Conservation (phyloP, 2,329 filamentous ascomycete species). For the Diaporthe ampelina region DNA sequence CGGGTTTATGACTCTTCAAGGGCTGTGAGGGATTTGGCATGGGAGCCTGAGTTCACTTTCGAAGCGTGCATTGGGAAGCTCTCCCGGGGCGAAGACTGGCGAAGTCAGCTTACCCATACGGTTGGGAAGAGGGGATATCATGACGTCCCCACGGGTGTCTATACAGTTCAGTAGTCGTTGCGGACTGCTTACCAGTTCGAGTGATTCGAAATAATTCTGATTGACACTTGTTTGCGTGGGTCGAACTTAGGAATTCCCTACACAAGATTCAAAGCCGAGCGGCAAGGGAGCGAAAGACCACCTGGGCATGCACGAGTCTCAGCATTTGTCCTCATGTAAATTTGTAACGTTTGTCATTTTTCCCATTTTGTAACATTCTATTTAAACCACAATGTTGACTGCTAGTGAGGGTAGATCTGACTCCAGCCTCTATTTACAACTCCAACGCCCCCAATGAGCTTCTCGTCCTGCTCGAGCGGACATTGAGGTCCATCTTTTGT, state of each 20-base stretch:
- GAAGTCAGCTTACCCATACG: slow-evolving; percentile 54
- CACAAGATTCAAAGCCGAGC: background rate
- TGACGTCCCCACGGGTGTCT: slow-evolving; percentile 57
- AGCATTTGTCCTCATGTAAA: too few species aligned
- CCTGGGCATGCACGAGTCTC: too few species aligned
- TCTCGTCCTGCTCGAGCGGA: too few species aligned
- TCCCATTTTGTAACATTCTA: too few species aligned
- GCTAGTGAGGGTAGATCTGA: too few species aligned
- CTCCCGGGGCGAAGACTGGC: slow-evolving; percentile 52
- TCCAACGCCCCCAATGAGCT: too few species aligned
- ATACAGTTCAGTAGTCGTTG: slow-evolving; percentile 48
- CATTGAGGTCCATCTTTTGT: too few species aligned
- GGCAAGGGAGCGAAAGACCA: too few species aligned
- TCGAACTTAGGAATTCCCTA: background rate
- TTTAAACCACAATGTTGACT: too few species aligned
- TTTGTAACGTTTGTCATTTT: too few species aligned
- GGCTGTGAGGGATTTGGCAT: slow-evolving; percentile 57
- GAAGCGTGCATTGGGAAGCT: slow-evolving; percentile 52
- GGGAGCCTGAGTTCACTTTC: slow-evolving; percentile 59
- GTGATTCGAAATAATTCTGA: background rate
- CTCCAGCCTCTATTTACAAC: too few species aligned
- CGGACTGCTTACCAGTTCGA: too few species aligned
- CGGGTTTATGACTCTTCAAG: slow-evolving; percentile 60
- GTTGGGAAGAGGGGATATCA: slow-evolving; percentile 63
- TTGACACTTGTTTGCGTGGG: background rate